A percentile compares a stretch with the other conserved stretches of the same genome.
Conservation (phyloP, 2,329 filamentous ascomycete genomes). For the Ophiognomonia clavigignenti-juglandacearum region DNA sequence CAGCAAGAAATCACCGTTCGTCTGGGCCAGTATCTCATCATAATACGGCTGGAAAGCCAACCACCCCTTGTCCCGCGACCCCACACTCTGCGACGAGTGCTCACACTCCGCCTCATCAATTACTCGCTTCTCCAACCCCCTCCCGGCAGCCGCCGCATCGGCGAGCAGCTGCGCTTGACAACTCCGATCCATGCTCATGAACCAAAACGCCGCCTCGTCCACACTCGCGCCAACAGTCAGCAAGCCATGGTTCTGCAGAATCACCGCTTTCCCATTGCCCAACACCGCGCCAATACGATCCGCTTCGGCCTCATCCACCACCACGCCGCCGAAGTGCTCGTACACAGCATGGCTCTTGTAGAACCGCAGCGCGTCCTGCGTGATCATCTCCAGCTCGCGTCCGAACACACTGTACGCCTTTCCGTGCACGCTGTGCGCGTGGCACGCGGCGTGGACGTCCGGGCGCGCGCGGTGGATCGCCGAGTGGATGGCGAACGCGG, state of each 20-base stretch:
- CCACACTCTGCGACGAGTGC: slow-evolving; percentile 25
- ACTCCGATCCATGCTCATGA: slow-evolving; percentile 60
- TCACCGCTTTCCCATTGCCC: slow-evolving; percentile 55
- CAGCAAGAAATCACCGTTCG: slow-evolving; percentile 42
- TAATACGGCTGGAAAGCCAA: slow-evolving; percentile 49
- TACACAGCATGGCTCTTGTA: slow-evolving; percentile 64
- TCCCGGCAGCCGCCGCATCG: slow-evolving; percentile 49
- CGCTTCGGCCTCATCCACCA: slow-evolving; percentile 59
- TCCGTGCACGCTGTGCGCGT: slow-evolving; percentile 60
- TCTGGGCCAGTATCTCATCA: slow-evolving; percentile 47
- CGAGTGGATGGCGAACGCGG: slow-evolving; percentile 65
- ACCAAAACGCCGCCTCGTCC: slow-evolving; percentile 68
- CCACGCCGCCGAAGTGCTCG: slow-evolving; percentile 45
- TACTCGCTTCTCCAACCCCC: slow-evolving; percentile 25
- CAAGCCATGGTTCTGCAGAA: slow-evolving; percentile 67
- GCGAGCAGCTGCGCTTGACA: slow-evolving; percentile 60
- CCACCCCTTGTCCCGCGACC: slow-evolving; percentile 46
- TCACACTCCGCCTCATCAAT: slow-evolving; percentile 32
- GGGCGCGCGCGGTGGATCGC: slow-evolving; percentile 61
- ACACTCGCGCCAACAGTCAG: slow-evolving; percentile 66
- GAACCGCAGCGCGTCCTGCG: slow-evolving; percentile 60
- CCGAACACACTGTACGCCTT: slow-evolving; percentile 65
- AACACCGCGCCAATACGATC: slow-evolving; percentile 57
- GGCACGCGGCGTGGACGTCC: slow-evolving; percentile 63
- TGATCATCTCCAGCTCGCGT: slow-evolving; percentile 62